Evolutionary conservation across 23 red algal genomes (phyloP), one percentile per base, ranked within the genome.

Genomic region (Chondrus crispus): DNA sequence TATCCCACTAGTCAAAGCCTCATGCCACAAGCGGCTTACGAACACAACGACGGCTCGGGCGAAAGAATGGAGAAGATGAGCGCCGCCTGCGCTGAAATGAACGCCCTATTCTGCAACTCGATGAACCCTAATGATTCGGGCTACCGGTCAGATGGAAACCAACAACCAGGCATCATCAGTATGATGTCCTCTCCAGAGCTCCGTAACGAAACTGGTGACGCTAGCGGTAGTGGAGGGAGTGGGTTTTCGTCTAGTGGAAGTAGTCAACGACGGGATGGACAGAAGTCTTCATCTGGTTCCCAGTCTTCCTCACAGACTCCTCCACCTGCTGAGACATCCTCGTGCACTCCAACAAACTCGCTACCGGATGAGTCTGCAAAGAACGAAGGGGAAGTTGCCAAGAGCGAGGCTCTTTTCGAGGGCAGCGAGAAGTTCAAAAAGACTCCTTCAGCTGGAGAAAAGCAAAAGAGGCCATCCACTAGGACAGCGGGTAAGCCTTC

Each of bases 151-250:
- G 84, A 87, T 40, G 69, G 66, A 22, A 70, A 68, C 46, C 19
- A 75, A 54, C 63, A 68, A 62, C 26, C 60, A 8, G 62, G 84
- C 63, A 66, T 87, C 66, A 87, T 87, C 62, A 75, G 66, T 58
- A 49, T 87, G 60, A 87, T 87, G 43, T 87, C 84, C 66, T 73
- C 62, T 7, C 84, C 84, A 32, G 84, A 87, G 36, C 28, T 87
- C 48, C 84, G 62, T n/a, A 62, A 72, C 42, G 2, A 47, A 45
- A 38, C 58, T 49, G 11, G 48, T 24, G 60, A 87, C 3, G 24
- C 74, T 3, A 43, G 43, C 11, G 29, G 46, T 36, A 22, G 29
- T 40, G 84, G 69, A 44, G 20, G 9, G 5, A 44, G 49, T 52
- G 44, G 36, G 5, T 54, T 54, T 2, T 82, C n/a, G n/a, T n/a